Conservation (phyloP, 2,329 filamentous ascomycete species). For the Diaporthe caulivora region DNA sequence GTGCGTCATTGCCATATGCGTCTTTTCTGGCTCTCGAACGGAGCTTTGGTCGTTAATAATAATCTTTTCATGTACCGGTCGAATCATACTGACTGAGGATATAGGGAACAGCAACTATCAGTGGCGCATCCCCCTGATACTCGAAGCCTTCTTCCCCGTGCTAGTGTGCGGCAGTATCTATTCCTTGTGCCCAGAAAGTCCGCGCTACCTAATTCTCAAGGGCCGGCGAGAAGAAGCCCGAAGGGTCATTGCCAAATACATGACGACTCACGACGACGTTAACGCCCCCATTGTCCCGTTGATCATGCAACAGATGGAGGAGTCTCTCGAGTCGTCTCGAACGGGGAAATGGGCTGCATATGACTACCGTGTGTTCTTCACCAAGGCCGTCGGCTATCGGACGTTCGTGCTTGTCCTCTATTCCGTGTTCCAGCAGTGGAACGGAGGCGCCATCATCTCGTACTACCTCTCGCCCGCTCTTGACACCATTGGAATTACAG, state of each 20-base stretch:
- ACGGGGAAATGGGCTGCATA: conserved; percentile 54
- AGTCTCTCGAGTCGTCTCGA: conserved; percentile 55
- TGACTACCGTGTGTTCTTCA: conserved; percentile 61
- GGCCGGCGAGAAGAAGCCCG: conserved; percentile 50
- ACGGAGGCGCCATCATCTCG: conserved; percentile 59
- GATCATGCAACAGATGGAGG: conserved; percentile 57
- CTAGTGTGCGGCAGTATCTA: conserved; percentile 59
- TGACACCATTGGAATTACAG: conserved; percentile 55
- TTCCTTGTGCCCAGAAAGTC: conserved; percentile 51
- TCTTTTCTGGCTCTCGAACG: too few species aligned
- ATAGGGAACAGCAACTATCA: conserved; percentile 49
- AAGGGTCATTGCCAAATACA: conserved; percentile 53
- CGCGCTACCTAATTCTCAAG: conserved; percentile 51
- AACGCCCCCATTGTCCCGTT: conserved; percentile 57
- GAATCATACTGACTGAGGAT: not conserved
- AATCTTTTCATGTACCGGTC: too few species aligned
- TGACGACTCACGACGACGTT: conserved; percentile 54
- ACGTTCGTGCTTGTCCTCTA: conserved; percentile 59
- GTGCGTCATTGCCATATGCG: not conserved
- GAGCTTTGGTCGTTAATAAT: not conserved
- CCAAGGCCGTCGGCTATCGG: conserved; percentile 56
- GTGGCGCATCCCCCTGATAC: conserved; percentile 55
- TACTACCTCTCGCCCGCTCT: conserved; percentile 56
- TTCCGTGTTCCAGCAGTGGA: conserved; percentile 61
- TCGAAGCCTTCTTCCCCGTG: conserved; percentile 61